Base-by-base conservation (phyloP, 805 yeast species). In the Myxozyma neotropica region DNA sequence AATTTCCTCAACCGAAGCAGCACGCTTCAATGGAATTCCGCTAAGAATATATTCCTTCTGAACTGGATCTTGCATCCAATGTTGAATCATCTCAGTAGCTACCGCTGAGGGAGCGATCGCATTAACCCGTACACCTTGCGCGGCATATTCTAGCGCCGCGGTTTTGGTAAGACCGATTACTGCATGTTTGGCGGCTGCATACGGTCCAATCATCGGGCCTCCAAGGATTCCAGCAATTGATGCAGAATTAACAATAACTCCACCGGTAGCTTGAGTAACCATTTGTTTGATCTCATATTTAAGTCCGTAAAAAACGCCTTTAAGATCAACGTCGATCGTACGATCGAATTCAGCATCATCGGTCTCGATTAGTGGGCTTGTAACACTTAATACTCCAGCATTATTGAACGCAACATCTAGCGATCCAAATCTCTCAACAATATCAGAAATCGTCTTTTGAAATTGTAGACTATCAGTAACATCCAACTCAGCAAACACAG, bases 391-490 rank as follows among this genome's bases (percentile, higher is more conserved):
- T 86, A 63, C 56, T 6, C 96, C 96, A n/a, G 96, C 96, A 72
- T 91, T 91, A 76, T 91, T 91, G 65, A 90, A 81, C 71, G 90
- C 79, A 19, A 89, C 79, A 74, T 91, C 96, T 56, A 91, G 84
- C 35, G 86, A 82, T 39, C 96, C 96, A 78, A 83, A 89, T 47
- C 79, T 74, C 62, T 83, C 82, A 39, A 58, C 59, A 40, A 91
- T 82, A 7, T 19, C 26, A 31, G 6, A 4, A 23, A 40, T 31
- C 4, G 27, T 21, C 24, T 19, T 15, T 27, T 2, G 33, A 12
- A 47, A 21, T 7, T 35, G 19, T 21, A 27, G 43, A 31, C 24
- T 53, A 8, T n/a, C n/a, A 26, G 39, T 19, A 48, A 33, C 51
- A 29, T 44, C 48, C 19, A 23, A 27, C 15, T 23, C 48, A 23